A percentile compares a stretch with the other conserved stretches of the same genome.
Evolutionary conservation across 768 basidiomycete genomes (phyloP).

Genomic region (Naematelia aurantialba): DNA sequence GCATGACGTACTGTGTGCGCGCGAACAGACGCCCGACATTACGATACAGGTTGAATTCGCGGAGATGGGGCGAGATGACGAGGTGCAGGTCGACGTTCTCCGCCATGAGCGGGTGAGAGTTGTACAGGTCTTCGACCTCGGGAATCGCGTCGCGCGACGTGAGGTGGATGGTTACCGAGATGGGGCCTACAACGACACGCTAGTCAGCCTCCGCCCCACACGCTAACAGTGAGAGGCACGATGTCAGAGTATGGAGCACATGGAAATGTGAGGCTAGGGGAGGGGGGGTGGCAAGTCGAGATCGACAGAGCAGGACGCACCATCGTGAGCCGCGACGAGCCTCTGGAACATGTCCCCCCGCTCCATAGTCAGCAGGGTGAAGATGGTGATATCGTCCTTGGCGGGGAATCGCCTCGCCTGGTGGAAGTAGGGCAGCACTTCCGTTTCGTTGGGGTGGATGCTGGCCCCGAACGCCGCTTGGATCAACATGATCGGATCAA

Average conservation of each 20-base stretch:
- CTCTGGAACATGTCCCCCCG: neutral
- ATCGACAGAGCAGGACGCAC: neutral
- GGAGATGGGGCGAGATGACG: constrained; percentile 67
- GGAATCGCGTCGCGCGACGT: neutral
- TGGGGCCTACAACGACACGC: neutral
- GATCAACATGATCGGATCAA: neutral
- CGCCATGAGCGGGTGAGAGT: neutral
- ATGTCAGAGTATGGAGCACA: no score
- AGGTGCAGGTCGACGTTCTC: constrained; percentile 74
- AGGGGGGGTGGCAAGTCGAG: neutral
- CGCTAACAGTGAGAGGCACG: neutral
- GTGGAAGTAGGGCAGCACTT: neutral
- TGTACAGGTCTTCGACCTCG: neutral
- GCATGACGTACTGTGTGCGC: constrained; percentile 78
- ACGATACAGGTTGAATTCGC: constrained; percentile 86
- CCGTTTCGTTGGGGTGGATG: neutral
- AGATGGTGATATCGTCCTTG: neutral
- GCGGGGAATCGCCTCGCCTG: neutral
- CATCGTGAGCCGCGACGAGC: neutral
- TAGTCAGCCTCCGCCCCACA: no score
- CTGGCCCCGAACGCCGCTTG: neutral
- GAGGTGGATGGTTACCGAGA: neutral
- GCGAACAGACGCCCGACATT: constrained; percentile 81
- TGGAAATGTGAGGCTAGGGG: no score
- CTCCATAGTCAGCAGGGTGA: neutral